A percentile compares a stretch with the other conserved stretches of the same genome.
phyloP scores from a whole-genome alignment of 176 grass and related monocot species.

The Hyparrhenia diplandra region DNA sequence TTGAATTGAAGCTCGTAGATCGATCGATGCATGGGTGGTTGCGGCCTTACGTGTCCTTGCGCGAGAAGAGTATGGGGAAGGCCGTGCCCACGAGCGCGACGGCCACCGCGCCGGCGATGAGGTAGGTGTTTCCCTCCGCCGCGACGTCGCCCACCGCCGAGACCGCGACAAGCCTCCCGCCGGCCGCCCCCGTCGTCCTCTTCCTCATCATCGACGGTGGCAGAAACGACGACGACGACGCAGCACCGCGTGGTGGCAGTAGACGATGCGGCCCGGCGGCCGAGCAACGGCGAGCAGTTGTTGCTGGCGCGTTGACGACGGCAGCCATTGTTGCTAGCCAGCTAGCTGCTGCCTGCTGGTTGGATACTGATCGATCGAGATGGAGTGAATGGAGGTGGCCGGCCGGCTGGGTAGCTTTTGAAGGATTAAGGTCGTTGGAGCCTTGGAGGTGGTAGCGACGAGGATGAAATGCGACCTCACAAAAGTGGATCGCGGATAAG shows the following conservation, averaged over 20 bases:
- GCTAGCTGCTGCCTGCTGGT: too few relatives aligned
- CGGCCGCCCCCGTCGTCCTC: not conserved
- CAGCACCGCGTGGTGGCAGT: not conserved
- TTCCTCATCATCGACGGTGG: not conserved
- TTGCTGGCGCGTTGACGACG: not conserved
- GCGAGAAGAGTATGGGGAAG: slow-evolving; percentile 83
- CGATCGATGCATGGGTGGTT: too few relatives aligned
- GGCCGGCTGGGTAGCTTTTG: too few relatives aligned
- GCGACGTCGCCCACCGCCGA: slow-evolving; percentile 65
- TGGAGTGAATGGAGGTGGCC: too few relatives aligned
- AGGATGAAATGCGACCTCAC: too few relatives aligned
- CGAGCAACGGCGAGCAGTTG: not conserved
- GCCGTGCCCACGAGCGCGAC: slow-evolving; percentile 81
- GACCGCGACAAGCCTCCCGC: slow-evolving; percentile 32
- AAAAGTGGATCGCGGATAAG: too few relatives aligned
- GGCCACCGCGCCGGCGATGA: slow-evolving; percentile 82
- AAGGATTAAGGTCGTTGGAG: too few relatives aligned
- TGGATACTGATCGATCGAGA: too few relatives aligned
- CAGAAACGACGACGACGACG: not conserved
- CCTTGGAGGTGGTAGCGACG: too few relatives aligned
- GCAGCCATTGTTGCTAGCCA: not conserved
- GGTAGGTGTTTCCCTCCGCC: slow-evolving; percentile 70
- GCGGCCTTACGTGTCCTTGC: slow-evolving; percentile 96
- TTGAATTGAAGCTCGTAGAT: not conserved
- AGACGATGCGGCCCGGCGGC: not conserved